Evolutionary conservation across 208 protist species (phyloP).

Genomic region (Acanthamoeba lugdunensis): DNA sequence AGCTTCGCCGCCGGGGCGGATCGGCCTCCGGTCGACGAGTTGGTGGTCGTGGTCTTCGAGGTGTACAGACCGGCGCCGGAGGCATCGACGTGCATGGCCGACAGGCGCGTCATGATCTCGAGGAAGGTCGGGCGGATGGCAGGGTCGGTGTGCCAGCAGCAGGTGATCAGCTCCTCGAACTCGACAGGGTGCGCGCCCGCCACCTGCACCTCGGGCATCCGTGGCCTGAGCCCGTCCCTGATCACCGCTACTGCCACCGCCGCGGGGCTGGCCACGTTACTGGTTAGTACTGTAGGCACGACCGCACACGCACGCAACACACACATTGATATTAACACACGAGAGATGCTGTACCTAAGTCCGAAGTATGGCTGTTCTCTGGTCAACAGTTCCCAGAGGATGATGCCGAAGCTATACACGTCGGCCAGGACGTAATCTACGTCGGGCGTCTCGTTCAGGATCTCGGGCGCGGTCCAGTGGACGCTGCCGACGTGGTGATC

Average conservation of each 20-base stretch:
- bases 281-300: background rate
- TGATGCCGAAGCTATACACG: background rate
- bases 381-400: background rate
- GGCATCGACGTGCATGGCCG: slow-evolving; percentile 31
- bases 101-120: slow-evolving; percentile 59
- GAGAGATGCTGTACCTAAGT: background rate
- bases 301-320: background rate
- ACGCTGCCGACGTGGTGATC: background rate
- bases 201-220: background rate
- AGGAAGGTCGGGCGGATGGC: slow-evolving; percentile 41
- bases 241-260: background rate
- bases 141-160: slow-evolving; percentile 41
- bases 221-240: background rate
- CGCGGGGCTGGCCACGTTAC: background rate
- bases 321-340: background rate
- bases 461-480: background rate
- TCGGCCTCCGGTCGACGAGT: too few species aligned
- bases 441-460: background rate
- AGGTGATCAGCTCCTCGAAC: slow-evolving; percentile 4
- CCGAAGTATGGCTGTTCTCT: background rate
- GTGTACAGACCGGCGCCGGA: too few species aligned
- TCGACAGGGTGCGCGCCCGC: background rate
- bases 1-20: too few species aligned
- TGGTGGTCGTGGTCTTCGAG: too few species aligned
- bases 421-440: background rate